Evolutionary conservation across 1,284 basidiomycete species (phyloP), one percentile per base, ranked within the genome.

Genomic region (Sphaerobolus stellatus): DNA sequence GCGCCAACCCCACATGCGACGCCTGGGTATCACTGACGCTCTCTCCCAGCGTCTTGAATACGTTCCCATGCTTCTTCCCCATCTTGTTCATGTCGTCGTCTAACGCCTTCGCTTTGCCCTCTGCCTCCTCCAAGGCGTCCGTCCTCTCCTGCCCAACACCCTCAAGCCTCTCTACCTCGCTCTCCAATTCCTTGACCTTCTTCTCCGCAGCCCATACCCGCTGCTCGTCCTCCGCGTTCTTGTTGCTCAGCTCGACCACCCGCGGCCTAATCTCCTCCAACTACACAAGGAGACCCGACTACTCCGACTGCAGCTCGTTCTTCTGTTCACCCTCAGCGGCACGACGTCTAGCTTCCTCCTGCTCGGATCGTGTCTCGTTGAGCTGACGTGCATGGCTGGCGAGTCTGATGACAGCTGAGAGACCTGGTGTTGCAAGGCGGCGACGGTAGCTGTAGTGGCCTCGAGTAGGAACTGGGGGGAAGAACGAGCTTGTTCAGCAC

Each of bases 261-360:
- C 90, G 90, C 27, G 88, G 82, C n/a, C 87, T 79, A 83, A 91
- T 87, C 70, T 92, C 88, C 58, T 90, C 84, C 52, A 92, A 70
- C n/a, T 85, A 84, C 31, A 77, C 80, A 82, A 92, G 81, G 28
- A 92, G 76, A 48, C 75, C 77, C 24, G 80, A 81, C 22, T 89
- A 88, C 68, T 92, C 89, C 0, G 75, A 71, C 62, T 90, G 89
- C 11, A 92, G 75, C 60, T 81, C 83, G 62, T 88, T 86, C 62
- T 79, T 78, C 62, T 88, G 86, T 2, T 73, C 82, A 59, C 73
- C 76, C 69, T 91, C 89, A 0, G 87, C 86, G 61, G 86, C 86
- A 45, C 87, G 84, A 46, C 83, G 76, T 90, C 86, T 8, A 82
- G 85, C 5, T 86, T 84, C 46, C 83, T 76, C 38, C 73, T 76